Percentiles rank a stretch among this genome's conserved stretches.
These are phyloP conservation scores for Cryptosporidium meleagridis DNA, from an alignment of 169 alveolate species.

Conservation along the genomic window DNA sequence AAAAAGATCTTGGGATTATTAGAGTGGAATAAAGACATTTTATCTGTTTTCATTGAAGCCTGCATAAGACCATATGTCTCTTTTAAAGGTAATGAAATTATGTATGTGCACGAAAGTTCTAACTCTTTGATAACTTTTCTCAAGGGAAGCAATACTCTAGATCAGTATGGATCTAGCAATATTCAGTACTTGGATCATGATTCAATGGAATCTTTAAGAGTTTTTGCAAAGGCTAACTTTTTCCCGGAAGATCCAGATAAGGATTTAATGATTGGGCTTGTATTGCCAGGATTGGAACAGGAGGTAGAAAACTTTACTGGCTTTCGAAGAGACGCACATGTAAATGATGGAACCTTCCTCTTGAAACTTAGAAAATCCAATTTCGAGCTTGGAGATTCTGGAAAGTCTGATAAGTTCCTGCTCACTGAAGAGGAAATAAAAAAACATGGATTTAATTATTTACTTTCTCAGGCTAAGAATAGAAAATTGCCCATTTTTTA, in stretches of 20 bases:
- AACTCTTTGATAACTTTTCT: constrained; percentile 32
- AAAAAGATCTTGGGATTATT: constrained; percentile 44
- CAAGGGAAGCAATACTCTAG: constrained; percentile 3
- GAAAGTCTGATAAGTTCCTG: not conserved
- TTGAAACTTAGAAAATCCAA: constrained; percentile 10
- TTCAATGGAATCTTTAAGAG: constrained; percentile 7
- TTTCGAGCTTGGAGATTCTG: not conserved
- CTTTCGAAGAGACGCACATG: constrained; percentile 10
- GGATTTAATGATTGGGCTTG: constrained; percentile 33
- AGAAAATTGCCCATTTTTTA: constrained; percentile 32
- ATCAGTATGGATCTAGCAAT: constrained; percentile 6
- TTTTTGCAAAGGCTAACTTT: constrained; percentile 28
- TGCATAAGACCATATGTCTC: constrained; percentile 40
- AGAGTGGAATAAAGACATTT: constrained; percentile 16
- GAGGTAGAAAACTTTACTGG: constrained; percentile 12
- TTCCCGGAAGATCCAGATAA: constrained; percentile 63
- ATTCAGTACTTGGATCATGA: not conserved
- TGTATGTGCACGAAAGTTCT: constrained; percentile 47
- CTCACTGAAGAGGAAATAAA: not conserved
- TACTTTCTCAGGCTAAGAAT: not conserved
- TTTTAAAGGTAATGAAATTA: constrained; percentile 32
- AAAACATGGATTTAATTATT: not conserved
- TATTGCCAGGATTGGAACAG: constrained; percentile 20
- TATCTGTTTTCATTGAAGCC: constrained; percentile 36
- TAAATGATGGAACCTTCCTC: constrained; percentile 39